These are phyloP conservation scores for Pseudogymnoascus sp. DNA, from an alignment of 2,329 filamentous ascomycete species.

Conservation along the genomic window DNA sequence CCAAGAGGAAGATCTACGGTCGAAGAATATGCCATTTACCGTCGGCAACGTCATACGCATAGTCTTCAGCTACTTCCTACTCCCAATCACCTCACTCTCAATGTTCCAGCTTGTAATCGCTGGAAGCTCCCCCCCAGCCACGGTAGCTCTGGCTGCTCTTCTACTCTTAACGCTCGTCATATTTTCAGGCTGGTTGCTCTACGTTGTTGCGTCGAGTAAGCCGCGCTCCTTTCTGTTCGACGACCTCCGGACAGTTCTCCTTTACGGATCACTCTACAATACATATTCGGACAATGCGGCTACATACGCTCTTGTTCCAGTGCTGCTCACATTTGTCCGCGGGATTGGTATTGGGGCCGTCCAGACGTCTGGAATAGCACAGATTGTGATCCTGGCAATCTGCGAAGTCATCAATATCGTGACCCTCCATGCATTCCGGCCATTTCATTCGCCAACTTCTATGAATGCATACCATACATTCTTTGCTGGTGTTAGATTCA, in stretches of 20 bases:
- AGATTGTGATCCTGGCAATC: constrained; percentile 84
- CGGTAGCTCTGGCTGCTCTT: constrained; percentile 67
- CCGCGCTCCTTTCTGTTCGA: constrained; percentile 87
- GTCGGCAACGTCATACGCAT: constrained; percentile 73
- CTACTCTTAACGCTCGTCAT: constrained; percentile 65
- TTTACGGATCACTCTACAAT: constrained; percentile 93
- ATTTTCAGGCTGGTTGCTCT: constrained; percentile 71
- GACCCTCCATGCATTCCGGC: constrained; percentile 80
- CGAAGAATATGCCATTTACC: constrained; percentile 87
- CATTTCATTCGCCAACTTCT: constrained; percentile 82
- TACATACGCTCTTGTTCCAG: constrained; percentile 79
- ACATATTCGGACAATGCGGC: constrained; percentile 93
- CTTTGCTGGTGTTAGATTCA: constrained; percentile 69
- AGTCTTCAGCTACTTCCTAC: constrained; percentile 84
- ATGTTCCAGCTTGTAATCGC: constrained; percentile 86
- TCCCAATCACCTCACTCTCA: constrained; percentile 79
- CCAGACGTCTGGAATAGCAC: constrained; percentile 85
- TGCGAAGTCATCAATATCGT: constrained; percentile 88
- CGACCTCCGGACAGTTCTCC: constrained; percentile 78
- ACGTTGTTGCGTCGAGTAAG: constrained; percentile 70
- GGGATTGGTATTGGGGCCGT: constrained; percentile 88
- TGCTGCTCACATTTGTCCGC: constrained; percentile 75
- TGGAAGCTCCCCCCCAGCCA: constrained; percentile 55
- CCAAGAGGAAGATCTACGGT: constrained; percentile 76
- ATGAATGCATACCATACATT: constrained; percentile 95